Percentiles rank a stretch among this genome's conserved stretches.
phyloP scores from a whole-genome alignment of 768 basidiomycete genomes.

The Scleroderma citrinum region DNA sequence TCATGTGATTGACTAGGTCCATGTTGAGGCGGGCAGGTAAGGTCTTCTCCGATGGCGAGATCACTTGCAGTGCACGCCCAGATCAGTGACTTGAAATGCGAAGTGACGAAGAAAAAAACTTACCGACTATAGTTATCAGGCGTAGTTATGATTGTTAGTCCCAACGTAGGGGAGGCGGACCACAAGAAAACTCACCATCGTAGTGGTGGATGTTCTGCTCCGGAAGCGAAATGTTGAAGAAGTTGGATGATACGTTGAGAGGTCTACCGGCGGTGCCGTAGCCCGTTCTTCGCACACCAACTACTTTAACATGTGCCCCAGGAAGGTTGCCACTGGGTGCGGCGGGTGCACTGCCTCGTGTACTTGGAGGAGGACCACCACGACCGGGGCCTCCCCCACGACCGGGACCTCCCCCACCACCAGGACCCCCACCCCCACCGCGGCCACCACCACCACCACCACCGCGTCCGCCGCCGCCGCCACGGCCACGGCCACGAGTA shows the following conservation, averaged over 20 bases:
- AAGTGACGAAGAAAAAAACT: background rate
- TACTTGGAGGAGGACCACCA: conserved; percentile 20
- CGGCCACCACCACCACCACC: conserved; percentile 20
- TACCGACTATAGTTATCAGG: conserved; percentile 15
- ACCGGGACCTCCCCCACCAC: conserved; percentile 21
- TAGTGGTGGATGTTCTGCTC: conserved; percentile 68
- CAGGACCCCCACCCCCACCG: conserved; percentile 28
- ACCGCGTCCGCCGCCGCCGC: conserved; percentile 23
- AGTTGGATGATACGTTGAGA: conserved; percentile 47
- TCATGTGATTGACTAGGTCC: conserved; percentile 60
- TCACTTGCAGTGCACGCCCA: conserved; percentile 36
- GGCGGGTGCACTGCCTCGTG: conserved; percentile 14
- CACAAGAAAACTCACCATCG: conserved; percentile 49
- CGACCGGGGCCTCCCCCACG: conserved; percentile 27
- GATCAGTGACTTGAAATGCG: conserved; percentile 9
- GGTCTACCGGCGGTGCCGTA: conserved; percentile 53
- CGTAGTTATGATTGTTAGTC: conserved; percentile 17
- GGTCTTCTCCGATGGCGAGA: conserved; percentile 61
- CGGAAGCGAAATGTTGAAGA: conserved; percentile 58
- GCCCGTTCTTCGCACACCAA: conserved; percentile 65
- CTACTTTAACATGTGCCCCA: conserved; percentile 37
- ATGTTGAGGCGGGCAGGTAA: conserved; percentile 65
- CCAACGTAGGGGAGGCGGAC: background rate
- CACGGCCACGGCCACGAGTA: conserved; percentile 25
- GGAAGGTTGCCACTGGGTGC: conserved; percentile 30